Evolutionary conservation across 306 rosid genomes (phyloP).

Genomic region (Sicyos baderoa): DNA sequence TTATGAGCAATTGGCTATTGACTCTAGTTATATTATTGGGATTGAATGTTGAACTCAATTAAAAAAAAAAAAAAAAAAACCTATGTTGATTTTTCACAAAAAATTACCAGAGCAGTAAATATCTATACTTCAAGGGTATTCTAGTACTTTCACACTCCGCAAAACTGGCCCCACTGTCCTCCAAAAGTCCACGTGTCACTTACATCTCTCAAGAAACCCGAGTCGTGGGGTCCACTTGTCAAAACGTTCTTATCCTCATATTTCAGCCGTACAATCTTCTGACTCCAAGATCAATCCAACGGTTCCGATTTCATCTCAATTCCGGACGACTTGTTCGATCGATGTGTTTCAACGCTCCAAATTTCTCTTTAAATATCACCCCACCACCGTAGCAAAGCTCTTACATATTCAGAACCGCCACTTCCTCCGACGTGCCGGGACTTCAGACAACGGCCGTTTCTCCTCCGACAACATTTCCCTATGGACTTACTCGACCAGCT

Average conservation of each 20-base stretch:
- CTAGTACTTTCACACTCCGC: slow-evolving; percentile 32
- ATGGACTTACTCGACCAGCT: slow-evolving; percentile 92
- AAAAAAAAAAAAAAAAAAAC: too few relatives aligned
- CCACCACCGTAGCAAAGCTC: not conserved
- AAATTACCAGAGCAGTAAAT: too few relatives aligned
- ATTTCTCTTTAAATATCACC: slow-evolving; percentile 35
- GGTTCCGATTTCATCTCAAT: slow-evolving; percentile 25
- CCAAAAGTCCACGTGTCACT: slow-evolving; percentile 7
- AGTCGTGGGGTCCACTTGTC: slow-evolving; percentile 31
- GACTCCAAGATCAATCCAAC: slow-evolving; percentile 1
- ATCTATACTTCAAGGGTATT: not conserved
- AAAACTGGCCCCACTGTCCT: not conserved
- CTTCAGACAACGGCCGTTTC: not conserved
- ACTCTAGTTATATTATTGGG: too few relatives aligned
- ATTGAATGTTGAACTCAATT: too few relatives aligned
- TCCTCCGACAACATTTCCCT: not conserved
- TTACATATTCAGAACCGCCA: not conserved
- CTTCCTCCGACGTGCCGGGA: not conserved
- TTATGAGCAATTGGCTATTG: too few relatives aligned
- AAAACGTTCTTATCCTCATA: slow-evolving; percentile 41
- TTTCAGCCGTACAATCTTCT: slow-evolving; percentile 30
- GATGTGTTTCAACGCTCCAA: slow-evolving; percentile 36
- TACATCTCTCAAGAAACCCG: not conserved
- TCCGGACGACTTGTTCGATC: slow-evolving; percentile 43
- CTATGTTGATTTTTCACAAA: too few relatives aligned